Evolutionary conservation across 2,329 filamentous ascomycete species (phyloP).

Genomic region (Fusarium sp.): DNA sequence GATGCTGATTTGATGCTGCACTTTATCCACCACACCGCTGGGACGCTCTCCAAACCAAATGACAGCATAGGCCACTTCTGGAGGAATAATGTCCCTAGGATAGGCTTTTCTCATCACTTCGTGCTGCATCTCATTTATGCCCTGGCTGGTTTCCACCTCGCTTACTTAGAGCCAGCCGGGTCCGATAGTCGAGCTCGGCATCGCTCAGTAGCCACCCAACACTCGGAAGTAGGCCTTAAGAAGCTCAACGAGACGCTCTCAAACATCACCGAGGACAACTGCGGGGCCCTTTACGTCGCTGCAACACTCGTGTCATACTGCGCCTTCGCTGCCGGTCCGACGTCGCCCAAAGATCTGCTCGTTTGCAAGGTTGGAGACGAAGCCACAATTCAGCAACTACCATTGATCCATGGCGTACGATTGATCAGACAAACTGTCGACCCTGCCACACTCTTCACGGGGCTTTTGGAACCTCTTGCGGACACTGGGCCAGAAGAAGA

Average conservation of each 20-base stretch:
- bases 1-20: neutral
- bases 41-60: neutral
- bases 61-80: neutral
- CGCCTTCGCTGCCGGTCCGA: neutral
- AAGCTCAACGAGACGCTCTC: neutral
- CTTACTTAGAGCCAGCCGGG: neutral
- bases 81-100: neutral
- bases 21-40: neutral
- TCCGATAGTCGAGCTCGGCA: neutral
- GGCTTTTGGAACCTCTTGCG: neutral
- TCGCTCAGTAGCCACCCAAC: neutral
- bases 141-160: neutral
- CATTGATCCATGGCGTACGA: neutral
- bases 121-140: neutral
- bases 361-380: conserved; percentile 1
- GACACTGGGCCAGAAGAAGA: neutral
- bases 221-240: neutral
- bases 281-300: neutral
- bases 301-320: neutral
- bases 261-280: neutral
- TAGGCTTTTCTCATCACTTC: neutral
- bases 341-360: neutral
- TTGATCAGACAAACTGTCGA: neutral
- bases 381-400: neutral
- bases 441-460: neutral